Evolutionary conservation across 2,329 filamentous ascomycete species (phyloP).

Genomic region (Alternaria atra): DNA sequence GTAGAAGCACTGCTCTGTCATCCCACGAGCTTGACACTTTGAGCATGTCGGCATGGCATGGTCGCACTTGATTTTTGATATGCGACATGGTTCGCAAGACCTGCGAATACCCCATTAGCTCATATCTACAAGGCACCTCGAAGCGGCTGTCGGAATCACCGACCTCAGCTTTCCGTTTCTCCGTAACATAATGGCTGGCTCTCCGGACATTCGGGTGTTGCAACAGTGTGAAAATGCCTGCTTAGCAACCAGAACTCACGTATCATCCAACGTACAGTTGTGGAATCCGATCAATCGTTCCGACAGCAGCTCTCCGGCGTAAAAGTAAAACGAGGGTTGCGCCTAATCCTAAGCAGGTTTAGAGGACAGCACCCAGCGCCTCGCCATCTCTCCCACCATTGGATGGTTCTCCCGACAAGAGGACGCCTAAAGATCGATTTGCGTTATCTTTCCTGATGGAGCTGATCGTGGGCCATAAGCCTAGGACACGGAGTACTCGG

Average conservation of each 20-base stretch:
- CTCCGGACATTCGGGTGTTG: conserved; percentile 3
- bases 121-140: neutral
- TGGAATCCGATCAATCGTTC: neutral
- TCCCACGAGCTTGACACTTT: conserved; percentile 45
- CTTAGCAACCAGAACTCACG: neutral
- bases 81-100: conserved; percentile 49
- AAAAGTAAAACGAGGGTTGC: neutral
- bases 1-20: conserved; percentile 48
- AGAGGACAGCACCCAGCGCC: neutral
- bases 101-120: conserved; percentile 29
- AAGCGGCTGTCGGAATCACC: conserved; percentile 14
- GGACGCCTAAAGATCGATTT: neutral
- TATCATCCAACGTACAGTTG: neutral
- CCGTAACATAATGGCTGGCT: conserved; percentile 37
- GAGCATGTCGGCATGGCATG: conserved; percentile 46
- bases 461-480: neutral
- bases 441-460: neutral
- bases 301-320: neutral
- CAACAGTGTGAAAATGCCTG: neutral
- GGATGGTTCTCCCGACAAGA: neutral
- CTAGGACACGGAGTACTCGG: neutral
- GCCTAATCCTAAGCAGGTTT: neutral
- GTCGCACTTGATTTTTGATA: conserved; percentile 48
- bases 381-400: neutral
- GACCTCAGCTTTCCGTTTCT: conserved; percentile 50